Base-by-base conservation (phyloP, 2,329 filamentous ascomycete species). In the Cladophialophora chaetospira region DNA sequence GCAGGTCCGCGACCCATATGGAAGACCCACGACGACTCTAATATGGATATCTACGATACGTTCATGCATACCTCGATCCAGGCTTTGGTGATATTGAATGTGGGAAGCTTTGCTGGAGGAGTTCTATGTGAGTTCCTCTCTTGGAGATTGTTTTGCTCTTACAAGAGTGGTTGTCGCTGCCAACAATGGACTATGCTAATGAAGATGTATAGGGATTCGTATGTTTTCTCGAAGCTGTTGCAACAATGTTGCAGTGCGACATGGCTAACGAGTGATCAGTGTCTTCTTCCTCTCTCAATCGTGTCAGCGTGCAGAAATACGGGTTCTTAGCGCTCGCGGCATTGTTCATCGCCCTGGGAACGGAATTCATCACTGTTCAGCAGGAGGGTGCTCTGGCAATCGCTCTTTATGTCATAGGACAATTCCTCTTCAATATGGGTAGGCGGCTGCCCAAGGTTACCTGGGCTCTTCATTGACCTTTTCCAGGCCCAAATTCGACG, bases 371-470 rank as follows among this genome's bases (percentile, higher is more conserved):
- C 23, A 72, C 70, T 13, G 57, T 72, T 42, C 72, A 73, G 23
- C 59, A 69, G 10, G 67, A 69, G 19, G 70, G 70, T 1, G 67
- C 72, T 9, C 60, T 63, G 13, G 68, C 75, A 2, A 72, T 79
- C 0, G 63, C 70, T 1, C 64, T 79, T 23, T 79, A 77, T 60
- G 70, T 77, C 17, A 49, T 79, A 45, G 78, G 71, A 3, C 76
- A 79, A 54, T 66, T 74, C 2, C 62, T 77, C 9, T 81, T 81
- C 58, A 81, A 77, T 63, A 76, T 79, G 50, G 77, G 70, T 57
- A 57, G 36, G 54, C 42, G 13, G 2, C 9, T 2, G 9, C 1
- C 19, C 9, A n/a, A 47, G 8, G 17, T 13, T 21, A 17, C 35
- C 11, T 23, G 5, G 2, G 10, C 19, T 21, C 21, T 10, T 21